Evolutionary conservation across 352 stramenopile genomes (phyloP).

Genomic region (Pythium vanterpoolii): DNA sequence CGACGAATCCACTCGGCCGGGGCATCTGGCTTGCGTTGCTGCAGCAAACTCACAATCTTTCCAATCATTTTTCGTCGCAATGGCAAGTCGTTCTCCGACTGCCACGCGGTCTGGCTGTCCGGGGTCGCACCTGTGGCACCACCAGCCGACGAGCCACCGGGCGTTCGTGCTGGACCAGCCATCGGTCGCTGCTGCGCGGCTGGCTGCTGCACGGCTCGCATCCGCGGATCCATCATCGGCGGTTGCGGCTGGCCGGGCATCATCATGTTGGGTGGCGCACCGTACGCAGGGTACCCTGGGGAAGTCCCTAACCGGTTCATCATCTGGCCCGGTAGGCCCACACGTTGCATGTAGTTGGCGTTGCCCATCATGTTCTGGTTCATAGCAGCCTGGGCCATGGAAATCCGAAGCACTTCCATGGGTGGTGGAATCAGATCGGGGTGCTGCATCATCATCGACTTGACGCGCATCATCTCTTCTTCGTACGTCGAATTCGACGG

Average conservation of each 20-base stretch:
- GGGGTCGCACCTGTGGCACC: slow-evolving; percentile 7
- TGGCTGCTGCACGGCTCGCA: slow-evolving; percentile 37
- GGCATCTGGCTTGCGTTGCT: slow-evolving; percentile 96
- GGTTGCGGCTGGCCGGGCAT: slow-evolving; percentile 42
- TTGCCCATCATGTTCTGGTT: slow-evolving; percentile 58
- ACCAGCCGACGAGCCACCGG: slow-evolving; percentile 33
- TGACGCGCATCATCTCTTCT: slow-evolving; percentile 84
- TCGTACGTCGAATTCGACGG: slow-evolving; percentile 70
- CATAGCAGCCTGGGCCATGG: slow-evolving; percentile 71
- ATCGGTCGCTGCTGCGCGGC: slow-evolving; percentile 36
- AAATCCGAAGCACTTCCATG: slow-evolving; percentile 85
- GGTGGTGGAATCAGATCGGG: slow-evolving; percentile 82
- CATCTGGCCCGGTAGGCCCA: slow-evolving; percentile 41
- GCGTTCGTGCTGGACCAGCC: slow-evolving; percentile 38
- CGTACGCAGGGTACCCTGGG: slow-evolving; percentile 50
- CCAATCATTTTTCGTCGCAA: slow-evolving; percentile 88
- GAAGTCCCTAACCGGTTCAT: slow-evolving; percentile 48
- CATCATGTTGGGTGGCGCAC: slow-evolving; percentile 58
- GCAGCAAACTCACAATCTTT: slow-evolving; percentile 95
- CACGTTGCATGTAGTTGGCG: slow-evolving; percentile 61
- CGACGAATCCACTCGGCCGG: slow-evolving; percentile 96
- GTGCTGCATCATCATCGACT: slow-evolving; percentile 89
- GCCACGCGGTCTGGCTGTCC: slow-evolving; percentile 71
- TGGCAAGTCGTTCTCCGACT: slow-evolving; percentile 85
- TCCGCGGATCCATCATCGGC: slow-evolving; percentile 37